phyloP scores from a whole-genome alignment of 148 eudicot genomes.

The Camellia sinensis region DNA sequence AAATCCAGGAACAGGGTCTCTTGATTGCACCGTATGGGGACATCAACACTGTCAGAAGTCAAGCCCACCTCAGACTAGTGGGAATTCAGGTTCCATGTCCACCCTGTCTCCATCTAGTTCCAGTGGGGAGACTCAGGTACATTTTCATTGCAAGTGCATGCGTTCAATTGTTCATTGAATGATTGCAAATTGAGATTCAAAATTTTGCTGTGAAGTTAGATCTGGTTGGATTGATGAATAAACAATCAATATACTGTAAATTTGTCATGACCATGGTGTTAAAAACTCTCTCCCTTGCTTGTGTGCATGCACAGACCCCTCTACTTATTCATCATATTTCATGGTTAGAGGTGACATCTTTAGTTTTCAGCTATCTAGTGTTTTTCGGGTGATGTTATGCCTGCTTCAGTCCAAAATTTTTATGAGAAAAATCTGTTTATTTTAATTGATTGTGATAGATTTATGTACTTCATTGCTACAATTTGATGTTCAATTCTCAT shows the following conservation, averaged over 20 bases:
- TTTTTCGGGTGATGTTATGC: not conserved
- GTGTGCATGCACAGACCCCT: not conserved
- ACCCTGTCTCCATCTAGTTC: constrained; percentile 82
- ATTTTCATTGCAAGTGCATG: constrained; percentile 2
- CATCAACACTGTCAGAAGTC: constrained; percentile 49
- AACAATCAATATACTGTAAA: not conserved
- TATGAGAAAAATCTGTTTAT: not conserved
- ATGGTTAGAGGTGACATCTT: not conserved
- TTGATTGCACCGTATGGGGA: constrained; percentile 34
- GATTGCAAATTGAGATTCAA: not conserved
- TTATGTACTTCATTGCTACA: not conserved
- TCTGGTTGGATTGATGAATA: not conserved
- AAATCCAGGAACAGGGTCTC: constrained; percentile 21
- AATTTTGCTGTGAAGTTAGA: not conserved
- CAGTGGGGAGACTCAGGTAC: constrained; percentile 86
- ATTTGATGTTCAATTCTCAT: not conserved
- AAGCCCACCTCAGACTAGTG: constrained; percentile 76
- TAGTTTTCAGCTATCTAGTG: not conserved
- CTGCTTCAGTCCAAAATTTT: too few relatives aligned
- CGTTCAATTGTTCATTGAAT: not conserved
- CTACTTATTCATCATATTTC: not conserved
- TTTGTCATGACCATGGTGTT: not conserved
- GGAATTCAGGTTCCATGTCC: constrained; percentile 65
- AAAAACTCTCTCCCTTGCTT: not conserved
- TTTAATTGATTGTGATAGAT: not conserved